Base-by-base conservation (phyloP, 371 early-diverging fungal genomes). In the Syncephalastrum contaminatum region DNA sequence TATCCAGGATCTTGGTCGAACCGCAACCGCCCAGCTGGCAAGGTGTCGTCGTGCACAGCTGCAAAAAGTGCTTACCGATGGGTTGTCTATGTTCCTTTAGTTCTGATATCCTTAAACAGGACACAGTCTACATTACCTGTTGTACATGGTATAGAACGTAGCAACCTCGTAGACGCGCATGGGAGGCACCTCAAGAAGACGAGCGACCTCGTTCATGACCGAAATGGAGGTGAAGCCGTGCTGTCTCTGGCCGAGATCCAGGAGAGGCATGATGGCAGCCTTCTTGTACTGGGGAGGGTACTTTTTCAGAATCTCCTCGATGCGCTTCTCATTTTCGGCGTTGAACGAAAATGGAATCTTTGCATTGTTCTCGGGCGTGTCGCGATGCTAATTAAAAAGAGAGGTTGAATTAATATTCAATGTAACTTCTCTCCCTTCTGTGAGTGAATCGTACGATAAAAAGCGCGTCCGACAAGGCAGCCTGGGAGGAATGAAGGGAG, bases 121-220 rank as follows among this genome's bases (percentile, higher is more conserved):
- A 10, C 30, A 30, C 36, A 30, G 5, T 12, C 36, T n/a, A 8
- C 2, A 20, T 46, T 54, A 89, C 93, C 93, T 85, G 85, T 97
- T 97, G 82, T 89, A 98, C 98, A 98, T 98, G 62, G 98, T 98
- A 72, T 98, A 98, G 78, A 98, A 98, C 36, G 97, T 96, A 24
- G 99, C 99, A n/a, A 98, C 99, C 75, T 98, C 98, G 73, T 97
- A 97, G 45, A 98, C 98, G 60, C 99, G 90, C 96, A 98, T 97
- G 25, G 98, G 98, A 41, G 97, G 95, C 6, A 97, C 89, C 64
- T 97, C 96, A 39, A 96, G 77, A 55, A 95, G 65, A 72, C 91
- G 85, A 48, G 99, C 97, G 54, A 98, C 93, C 62, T 94, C 85
- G 74, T 98, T 96, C 99, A 98, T 98, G 42, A 94, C 96, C 27